These are phyloP conservation scores for Perkinsus olseni DNA, from an alignment of 169 alveolate genomes.

Conservation along the genomic window DNA sequence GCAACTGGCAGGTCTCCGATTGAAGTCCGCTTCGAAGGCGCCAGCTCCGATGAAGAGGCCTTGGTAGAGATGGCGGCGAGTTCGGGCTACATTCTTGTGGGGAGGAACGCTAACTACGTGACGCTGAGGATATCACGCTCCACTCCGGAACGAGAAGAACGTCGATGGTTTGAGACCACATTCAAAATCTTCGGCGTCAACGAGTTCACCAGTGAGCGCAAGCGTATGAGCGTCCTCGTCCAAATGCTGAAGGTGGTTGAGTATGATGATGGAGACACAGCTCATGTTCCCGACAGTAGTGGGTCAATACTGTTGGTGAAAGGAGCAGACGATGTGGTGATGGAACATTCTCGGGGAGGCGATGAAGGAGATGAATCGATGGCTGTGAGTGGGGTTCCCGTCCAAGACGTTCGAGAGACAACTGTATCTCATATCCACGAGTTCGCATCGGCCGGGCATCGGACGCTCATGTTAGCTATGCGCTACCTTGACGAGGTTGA, in stretches of 20 bases:
- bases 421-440: constrained; percentile 23
- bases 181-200: constrained; percentile 27
- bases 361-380: background rate
- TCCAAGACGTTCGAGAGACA: background rate
- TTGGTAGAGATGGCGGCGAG: constrained; percentile 20
- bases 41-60: constrained; percentile 33
- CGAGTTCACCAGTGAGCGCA: constrained; percentile 46
- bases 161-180: background rate
- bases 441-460: constrained; percentile 74
- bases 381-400: background rate
- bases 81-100: constrained; percentile 8
- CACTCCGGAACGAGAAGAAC: background rate
- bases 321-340: constrained; percentile 33
- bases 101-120: background rate
- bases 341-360: background rate
- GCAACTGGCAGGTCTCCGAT: background rate
- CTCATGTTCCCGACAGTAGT: background rate
- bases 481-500: constrained; percentile 67
- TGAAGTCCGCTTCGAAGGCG: background rate
- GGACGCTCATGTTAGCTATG: constrained; percentile 82
- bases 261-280: background rate
- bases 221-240: constrained; percentile 46
- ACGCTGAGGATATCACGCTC: background rate
- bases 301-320: constrained; percentile 11
- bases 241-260: background rate